A percentile compares a stretch with the other conserved stretches of the same genome.
These are phyloP conservation scores for Flaveria linearis DNA, from an alignment of 129 eudicot genomes.

Conservation along the genomic window DNA sequence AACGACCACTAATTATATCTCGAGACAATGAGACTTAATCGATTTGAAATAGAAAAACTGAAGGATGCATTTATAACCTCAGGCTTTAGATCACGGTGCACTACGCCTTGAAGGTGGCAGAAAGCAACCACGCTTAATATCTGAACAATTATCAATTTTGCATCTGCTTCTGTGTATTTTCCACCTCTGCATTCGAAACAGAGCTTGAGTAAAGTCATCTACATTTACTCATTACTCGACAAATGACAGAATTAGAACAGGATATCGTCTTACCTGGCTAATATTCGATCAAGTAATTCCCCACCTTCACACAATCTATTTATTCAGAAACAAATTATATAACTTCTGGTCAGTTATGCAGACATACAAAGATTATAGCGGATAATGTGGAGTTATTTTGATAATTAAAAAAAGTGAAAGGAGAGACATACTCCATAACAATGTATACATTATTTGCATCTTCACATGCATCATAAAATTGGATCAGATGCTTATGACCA, in stretches of 20 bases:
- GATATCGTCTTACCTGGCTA: slow-evolving; percentile 64
- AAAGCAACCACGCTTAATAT: slow-evolving; percentile 17
- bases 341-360: slow-evolving; percentile 3
- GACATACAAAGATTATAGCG: background rate
- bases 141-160: slow-evolving; percentile 1
- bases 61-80: slow-evolving; percentile 10
- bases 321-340: background rate
- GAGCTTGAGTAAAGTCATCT: slow-evolving; percentile 5
- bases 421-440: slow-evolving; percentile 83
- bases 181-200: slow-evolving; percentile 64
- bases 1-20: background rate
- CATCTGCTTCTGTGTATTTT: slow-evolving; percentile 9
- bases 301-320: slow-evolving; percentile 96
- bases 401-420: background rate
- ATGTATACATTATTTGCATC: slow-evolving; percentile 91
- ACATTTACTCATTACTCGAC: background rate
- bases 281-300: slow-evolving; percentile 86
- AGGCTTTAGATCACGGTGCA: background rate
- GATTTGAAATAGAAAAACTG: slow-evolving; percentile 1
- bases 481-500: slow-evolving; percentile 88
- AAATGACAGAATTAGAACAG: background rate
- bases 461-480: slow-evolving; percentile 86
- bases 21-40: background rate
- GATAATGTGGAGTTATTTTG: background rate
- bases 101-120: too few relatives aligned